Evolutionary conservation across 192 early-diverging fungal species (phyloP), one percentile per base, ranked within the genome.

Genomic region (Coemansia sp.): DNA sequence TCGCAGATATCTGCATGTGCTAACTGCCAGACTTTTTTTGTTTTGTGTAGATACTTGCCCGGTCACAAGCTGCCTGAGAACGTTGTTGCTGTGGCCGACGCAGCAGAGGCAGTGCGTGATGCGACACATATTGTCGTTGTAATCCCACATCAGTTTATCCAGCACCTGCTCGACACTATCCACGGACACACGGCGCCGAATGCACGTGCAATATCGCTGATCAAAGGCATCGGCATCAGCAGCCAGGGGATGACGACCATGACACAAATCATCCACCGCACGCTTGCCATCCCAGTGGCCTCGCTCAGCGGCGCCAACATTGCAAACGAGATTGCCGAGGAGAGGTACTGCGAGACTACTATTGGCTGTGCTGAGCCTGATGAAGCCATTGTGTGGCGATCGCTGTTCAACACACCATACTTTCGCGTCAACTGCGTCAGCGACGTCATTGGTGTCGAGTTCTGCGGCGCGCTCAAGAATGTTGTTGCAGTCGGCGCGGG

Each of bases 401-500:
- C 85, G 55, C 69, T 94, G 40, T 94, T 99, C 73, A 80, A 96
- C 70, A 93, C 92, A 9, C 81, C 83, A 12, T 91, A 94, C 63
- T 99, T 96, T 82, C 84, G 84, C 44, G 89, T 99, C 73, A 84
- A 84, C 58, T 86, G 89, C 50, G 84, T 93, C 30, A 64, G 86
- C 47, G 96, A 99, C 67, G 87, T 92, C 2, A 83, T 88, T 58
- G 96, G 93, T 52, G 93, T 96, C 25, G 94, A 99, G 81, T 81
- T 99, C 30, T 99, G 94, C 76, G 96, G 96, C 42, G 96, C 96
- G 9, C 74, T 99, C 33, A 99, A 99, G 81, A 98, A 98, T 83
- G 87, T 98, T 14, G 87, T 98, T n/a, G 96, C 96, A 15, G 86
- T 99, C 52, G 96, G 89, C 18, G 96, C 93, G 33, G 96, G 96